Base-by-base conservation (phyloP, 345 rosid species). In the Aegle marmelos region DNA sequence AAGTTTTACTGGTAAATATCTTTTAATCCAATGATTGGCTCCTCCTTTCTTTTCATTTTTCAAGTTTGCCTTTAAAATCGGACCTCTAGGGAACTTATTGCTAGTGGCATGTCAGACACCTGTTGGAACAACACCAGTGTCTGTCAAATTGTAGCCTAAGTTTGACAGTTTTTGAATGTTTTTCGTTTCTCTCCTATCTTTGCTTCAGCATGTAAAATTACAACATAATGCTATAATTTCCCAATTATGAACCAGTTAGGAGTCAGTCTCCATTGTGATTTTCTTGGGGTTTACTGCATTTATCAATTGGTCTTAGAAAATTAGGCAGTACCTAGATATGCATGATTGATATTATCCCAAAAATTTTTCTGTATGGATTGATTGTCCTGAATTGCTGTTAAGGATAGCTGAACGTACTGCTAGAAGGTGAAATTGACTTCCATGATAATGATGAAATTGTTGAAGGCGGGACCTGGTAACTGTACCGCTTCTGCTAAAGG, bases 1-100 rank as follows among this genome's bases (percentile, higher is more conserved):
- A 95, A 93, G 84, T 95, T 95, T 65, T 93, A 88, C 87, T 95
- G 99, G 98, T 95, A 89, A 11, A 17, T 71, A 56, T 72, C 70
- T 21, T 60, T 62, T 67, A 33, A 72, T 60, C 45, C 36, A 61
- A 57, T n/a, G 50, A 24, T 34, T 30, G 5, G 3, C 68, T 64
- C n/a, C 25, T 56, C 21, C 37, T 60, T 56, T 56, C 7, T 72
- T 79, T 62, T 27, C 5, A 34, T 65, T 78, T 14, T 37, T 48
- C 3, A 37, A 53, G 9, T 17, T 28, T 50, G 28, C 16, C 4
- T 7, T 41, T 41, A 41, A 70, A 14, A 24, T 50, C 58, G 1
- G 8, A 4, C 39, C 6, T 45, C 33, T 48, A 25, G 73, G 33
- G 27, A 11, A 48, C 36, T 66, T 69, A 45, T 13, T 27, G 36